Evolutionary conservation across 331 rosid genomes (phyloP), one percentile per base, ranked within the genome.

Genomic region (Acacia concinna): DNA sequence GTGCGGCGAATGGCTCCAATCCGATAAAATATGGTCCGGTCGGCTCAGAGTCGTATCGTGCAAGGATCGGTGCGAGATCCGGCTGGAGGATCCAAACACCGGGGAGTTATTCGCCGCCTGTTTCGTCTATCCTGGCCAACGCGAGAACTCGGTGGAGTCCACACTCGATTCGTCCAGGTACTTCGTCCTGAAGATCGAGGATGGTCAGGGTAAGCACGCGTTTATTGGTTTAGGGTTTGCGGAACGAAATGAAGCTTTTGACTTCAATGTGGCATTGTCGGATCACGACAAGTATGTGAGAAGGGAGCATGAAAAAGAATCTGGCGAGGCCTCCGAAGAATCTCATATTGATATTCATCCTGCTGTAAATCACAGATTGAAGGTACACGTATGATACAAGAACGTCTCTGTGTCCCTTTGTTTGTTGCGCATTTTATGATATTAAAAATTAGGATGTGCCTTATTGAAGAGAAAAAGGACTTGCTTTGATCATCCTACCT

Each of bases 1-100:
- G 87, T 96, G 99, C 86, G 99, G 99, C 47, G 99, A 96, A 83
- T 96, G 99, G 99, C 94, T 96, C 1, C 99, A 96, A 76, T 93
- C 99, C 67, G 98, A 96, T 44, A 96, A 90, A 91, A 93, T 96
- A 86, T 96, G 99, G 98, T 79, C 98, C 49, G 99, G 99, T 23
- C 93, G 99, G 49, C 93, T 93, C 56, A 88, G 99, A 14, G 98
- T 96, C 37, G 98, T 93, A 0, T 96, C 97, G 5, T 89, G 99
- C 68, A 89, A 87, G 68, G 91, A 91, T 75, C 96, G 97, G 31
- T 96, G 99, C 73, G 99, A 96, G 97, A 96, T 96, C 93, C 98
- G 99, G 14, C 81, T 96, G 44, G 99, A 96, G 85, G 99, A 96
- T 76, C 97, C 99, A 0, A 88, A 82, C 85, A 89, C 94, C 44